These are phyloP conservation scores for Chenopodium album DNA, from an alignment of 148 eudicot species.

Conservation along the genomic window DNA sequence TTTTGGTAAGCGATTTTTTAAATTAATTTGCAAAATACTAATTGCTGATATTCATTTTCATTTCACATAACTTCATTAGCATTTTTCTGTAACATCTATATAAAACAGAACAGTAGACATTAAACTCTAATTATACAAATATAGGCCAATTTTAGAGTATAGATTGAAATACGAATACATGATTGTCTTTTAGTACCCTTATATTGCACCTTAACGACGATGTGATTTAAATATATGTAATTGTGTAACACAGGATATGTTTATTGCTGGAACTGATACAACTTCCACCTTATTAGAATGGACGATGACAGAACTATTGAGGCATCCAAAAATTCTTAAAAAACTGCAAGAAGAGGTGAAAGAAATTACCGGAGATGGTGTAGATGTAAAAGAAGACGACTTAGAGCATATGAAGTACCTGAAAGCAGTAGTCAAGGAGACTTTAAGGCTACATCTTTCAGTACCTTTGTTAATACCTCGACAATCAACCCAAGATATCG, in stretches of 20 bases:
- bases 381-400: conserved; percentile 23
- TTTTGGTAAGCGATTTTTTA: conserved; percentile 31
- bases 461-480: conserved; percentile 31
- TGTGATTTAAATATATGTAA: background rate
- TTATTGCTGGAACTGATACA: conserved; percentile 50
- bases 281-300: conserved; percentile 42
- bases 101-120: too few species aligned
- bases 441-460: conserved; percentile 34
- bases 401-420: conserved; percentile 35
- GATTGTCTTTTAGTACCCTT: too few species aligned
- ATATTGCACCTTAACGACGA: too few species aligned
- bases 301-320: conserved; percentile 47
- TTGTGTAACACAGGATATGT: conserved; percentile 38
- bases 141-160: too few species aligned
- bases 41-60: too few species aligned
- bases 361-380: background rate
- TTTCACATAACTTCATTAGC: too few species aligned
- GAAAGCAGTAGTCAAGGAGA: conserved; percentile 42
- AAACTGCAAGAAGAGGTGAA: conserved; percentile 23
- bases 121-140: too few species aligned
- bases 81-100: too few species aligned
- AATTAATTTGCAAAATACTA: too few species aligned
- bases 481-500: conserved; percentile 27
- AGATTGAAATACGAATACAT: too few species aligned
- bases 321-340: conserved; percentile 34